Evolutionary conservation across 257 asterid species (phyloP), one percentile per base, ranked within the genome.

Genomic region (Jacaranda copaia): DNA sequence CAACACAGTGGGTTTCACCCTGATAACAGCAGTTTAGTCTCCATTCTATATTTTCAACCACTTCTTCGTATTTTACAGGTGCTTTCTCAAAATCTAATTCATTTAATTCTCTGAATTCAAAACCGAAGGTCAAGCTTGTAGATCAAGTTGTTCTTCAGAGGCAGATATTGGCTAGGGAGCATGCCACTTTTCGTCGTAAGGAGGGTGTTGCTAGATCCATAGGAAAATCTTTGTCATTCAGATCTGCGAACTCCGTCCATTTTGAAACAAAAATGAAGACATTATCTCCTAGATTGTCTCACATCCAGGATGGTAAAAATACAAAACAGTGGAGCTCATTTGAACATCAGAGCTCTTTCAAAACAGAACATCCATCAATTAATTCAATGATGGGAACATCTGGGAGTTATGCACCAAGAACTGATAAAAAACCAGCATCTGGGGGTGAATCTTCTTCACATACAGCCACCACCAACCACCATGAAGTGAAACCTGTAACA

Each of bases 81-180:
- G 16, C 61, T 55, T 55, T 55, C 61, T 55, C 32, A 16, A 55
- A 55, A 11, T 55, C 32, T n/a, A 16, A 16, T 55, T 55, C 61
- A 55, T 55, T 55, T 55, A 55, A 55, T n/a, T 55, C 61, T 55
- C 61, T 55, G 61, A 55, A 18, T 55, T 55, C 61, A 16, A 55
- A 55, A 55, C 32, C 61, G 7, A 55, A 55, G 61, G 61, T 55
- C 61, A 55, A 55, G 61, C 61, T 19, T 19, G 32, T 55, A 16
- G 61, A 55, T 55, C 32, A 55, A 55, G 32, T 18, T 55, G 61
- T 55, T 14, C 61, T 55, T 55, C 61, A 16, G 61, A 55, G 32
- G 32, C 25, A 55, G 19, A n/a, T n/a, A 19, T 55, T 35, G n/a
- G 10, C 61, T 55, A 55, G 61, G 35, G 61, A 55, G 61, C 61